Evolutionary conservation across 768 basidiomycete species (phyloP).

Genomic region (Leccinum rimulosum): DNA sequence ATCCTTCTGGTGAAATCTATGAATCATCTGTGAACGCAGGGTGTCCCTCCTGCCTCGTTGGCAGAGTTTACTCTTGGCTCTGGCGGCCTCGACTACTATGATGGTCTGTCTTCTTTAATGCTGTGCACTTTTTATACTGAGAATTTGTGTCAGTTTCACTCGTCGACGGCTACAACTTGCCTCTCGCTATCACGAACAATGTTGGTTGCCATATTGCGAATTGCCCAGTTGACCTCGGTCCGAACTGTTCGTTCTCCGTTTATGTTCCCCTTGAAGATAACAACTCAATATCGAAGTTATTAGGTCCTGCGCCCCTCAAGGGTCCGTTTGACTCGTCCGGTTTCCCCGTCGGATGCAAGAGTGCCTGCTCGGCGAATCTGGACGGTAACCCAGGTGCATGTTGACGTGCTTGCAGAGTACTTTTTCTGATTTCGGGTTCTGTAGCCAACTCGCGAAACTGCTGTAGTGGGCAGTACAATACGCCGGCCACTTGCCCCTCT

Average conservation of each 20-base stretch:
- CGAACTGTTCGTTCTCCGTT: conserved; percentile 42
- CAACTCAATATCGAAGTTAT: neutral
- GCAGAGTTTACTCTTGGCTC: conserved; percentile 64
- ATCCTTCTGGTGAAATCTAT: neutral
- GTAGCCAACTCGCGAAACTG: conserved; percentile 60
- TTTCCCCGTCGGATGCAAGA: conserved; percentile 58
- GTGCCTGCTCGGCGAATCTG: conserved; percentile 48
- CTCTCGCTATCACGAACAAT: conserved; percentile 55
- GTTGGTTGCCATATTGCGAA: conserved; percentile 51
- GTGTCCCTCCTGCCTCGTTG: conserved; percentile 66
- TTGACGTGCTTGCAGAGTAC: neutral
- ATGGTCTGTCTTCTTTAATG: conserved; percentile 40
- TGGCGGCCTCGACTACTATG: conserved; percentile 53
- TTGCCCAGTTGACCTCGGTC: conserved; percentile 61
- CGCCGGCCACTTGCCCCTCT: conserved; percentile 53
- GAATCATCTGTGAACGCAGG: conserved; percentile 30
- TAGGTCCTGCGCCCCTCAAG: conserved; percentile 49
- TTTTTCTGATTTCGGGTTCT: conserved; percentile 1
- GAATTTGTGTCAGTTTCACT: conserved; percentile 46
- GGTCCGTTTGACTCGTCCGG: conserved; percentile 55
- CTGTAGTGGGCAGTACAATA: conserved; percentile 56
- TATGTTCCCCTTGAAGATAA: neutral
- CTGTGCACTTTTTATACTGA: neutral
- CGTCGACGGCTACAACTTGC: conserved; percentile 66
- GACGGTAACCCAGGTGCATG: conserved; percentile 32